Evolutionary conservation across 768 basidiomycete species (phyloP).

Genomic region (Russula virescens): DNA sequence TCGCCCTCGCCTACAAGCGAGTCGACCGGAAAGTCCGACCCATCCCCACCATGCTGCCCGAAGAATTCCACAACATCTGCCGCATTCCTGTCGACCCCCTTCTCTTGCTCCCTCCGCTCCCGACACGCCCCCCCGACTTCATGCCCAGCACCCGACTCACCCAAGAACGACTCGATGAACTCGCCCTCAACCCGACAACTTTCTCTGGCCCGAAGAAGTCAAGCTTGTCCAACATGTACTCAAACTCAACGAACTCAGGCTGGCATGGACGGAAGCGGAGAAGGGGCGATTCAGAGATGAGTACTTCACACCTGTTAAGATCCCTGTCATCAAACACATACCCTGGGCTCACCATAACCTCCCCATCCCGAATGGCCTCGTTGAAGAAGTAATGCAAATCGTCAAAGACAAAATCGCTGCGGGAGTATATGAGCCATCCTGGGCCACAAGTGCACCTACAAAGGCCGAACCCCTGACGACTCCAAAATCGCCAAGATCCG

Average conservation of each 20-base stretch:
- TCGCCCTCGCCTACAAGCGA: no score
- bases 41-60: not conserved
- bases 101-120: not conserved
- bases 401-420: no score
- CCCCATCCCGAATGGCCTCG: no score
- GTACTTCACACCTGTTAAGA: not conserved
- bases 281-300: not conserved
- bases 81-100: not conserved
- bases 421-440: constrained; percentile 16
- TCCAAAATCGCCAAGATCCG: no score
- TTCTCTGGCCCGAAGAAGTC: no score
- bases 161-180: no score
- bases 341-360: constrained; percentile 28
- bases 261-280: constrained; percentile 34
- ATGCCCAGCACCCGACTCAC: no score
- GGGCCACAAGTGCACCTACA: constrained; percentile 36
- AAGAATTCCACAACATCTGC: not conserved
- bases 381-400: no score
- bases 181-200: no score
- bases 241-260: constrained; percentile 29
- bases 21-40: no score
- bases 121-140: not conserved
- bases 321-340: constrained; percentile 31
- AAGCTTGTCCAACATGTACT: not conserved
- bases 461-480: constrained; percentile 25